These are phyloP conservation scores for Aechmea fasciata DNA, from an alignment of 176 grass and related monocot genomes.

Conservation along the genomic window DNA sequence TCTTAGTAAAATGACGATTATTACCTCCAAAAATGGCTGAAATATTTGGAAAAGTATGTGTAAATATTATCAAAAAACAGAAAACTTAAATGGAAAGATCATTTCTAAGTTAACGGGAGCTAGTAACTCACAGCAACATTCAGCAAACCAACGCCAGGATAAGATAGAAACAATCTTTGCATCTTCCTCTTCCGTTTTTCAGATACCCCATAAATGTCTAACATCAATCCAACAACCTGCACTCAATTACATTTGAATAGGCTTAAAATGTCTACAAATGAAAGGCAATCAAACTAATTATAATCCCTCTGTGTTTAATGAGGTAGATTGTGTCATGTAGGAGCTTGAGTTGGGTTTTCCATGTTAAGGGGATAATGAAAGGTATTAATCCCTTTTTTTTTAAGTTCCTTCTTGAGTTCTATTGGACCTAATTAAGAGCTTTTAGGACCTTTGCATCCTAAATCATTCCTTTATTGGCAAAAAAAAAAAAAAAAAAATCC, in stretches of 20 bases:
- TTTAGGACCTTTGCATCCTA: no score
- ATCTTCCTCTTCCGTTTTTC: slow-evolving; percentile 31
- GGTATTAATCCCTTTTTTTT: no score
- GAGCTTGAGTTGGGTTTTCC: no score
- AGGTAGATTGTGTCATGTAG: no score
- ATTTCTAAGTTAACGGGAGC: background rate
- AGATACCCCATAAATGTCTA: slow-evolving; percentile 45
- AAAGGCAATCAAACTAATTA: background rate
- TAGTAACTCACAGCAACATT: slow-evolving; percentile 82
- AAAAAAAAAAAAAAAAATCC: no score
- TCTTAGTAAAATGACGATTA: no score
- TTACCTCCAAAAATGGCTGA: no score
- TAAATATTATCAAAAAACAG: slow-evolving; percentile 2
- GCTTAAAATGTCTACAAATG: slow-evolving; percentile 8
- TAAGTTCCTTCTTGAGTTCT: no score
- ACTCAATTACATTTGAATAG: background rate
- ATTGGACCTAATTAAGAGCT: no score
- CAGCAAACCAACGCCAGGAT: slow-evolving; percentile 72
- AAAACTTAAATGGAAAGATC: slow-evolving; percentile 6
- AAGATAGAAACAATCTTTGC: slow-evolving; percentile 45
- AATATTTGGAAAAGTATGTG: background rate
- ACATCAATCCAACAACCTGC: slow-evolving; percentile 70
- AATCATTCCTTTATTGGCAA: no score
- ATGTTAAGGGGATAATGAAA: no score
- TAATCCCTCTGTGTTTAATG: no score